These are phyloP conservation scores for Bjerkandera adusta DNA, from an alignment of 1,284 basidiomycete genomes.

Conservation along the genomic window DNA sequence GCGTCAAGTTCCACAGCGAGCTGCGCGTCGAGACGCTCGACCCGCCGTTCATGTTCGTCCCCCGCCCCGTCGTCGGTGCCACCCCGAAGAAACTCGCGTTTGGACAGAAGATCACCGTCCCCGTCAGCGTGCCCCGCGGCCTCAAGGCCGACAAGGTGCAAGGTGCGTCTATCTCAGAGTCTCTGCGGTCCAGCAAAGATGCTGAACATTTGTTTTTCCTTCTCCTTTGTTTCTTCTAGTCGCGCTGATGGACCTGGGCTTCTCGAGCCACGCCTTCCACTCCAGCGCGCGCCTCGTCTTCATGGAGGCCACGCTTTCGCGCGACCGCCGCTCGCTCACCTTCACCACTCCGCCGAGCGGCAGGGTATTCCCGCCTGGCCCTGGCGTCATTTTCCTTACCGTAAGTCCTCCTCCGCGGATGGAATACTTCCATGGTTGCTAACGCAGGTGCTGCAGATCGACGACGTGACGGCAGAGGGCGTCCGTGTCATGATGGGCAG, in stretches of 20 bases:
- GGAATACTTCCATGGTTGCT: background rate
- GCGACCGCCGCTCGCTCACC: slow-evolving; percentile 35
- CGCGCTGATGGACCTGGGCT: slow-evolving; percentile 48
- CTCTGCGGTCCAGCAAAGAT: background rate
- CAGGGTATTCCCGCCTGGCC: slow-evolving; percentile 50
- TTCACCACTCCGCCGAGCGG: slow-evolving; percentile 43
- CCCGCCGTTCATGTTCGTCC: slow-evolving; percentile 41
- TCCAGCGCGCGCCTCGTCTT: slow-evolving; percentile 45
- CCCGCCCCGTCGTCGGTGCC: slow-evolving; percentile 35
- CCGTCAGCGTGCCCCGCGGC: slow-evolving; percentile 31
- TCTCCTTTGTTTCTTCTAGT: slow-evolving; percentile 22
- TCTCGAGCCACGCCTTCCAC: slow-evolving; percentile 46
- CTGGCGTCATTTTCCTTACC: slow-evolving; percentile 43
- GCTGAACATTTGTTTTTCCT: background rate
- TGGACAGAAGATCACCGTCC: slow-evolving; percentile 37
- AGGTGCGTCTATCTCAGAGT: slow-evolving; percentile 23
- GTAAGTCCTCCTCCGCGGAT: slow-evolving; percentile 20
- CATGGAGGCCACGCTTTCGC: slow-evolving; percentile 37
- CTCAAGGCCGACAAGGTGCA: slow-evolving; percentile 22
- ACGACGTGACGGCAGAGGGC: slow-evolving; percentile 14
- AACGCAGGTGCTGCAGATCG: slow-evolving; percentile 1
- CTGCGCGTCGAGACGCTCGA: slow-evolving; percentile 47
- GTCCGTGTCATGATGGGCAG: slow-evolving; percentile 15
- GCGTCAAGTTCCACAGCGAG: slow-evolving; percentile 36
- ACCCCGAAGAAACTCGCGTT: slow-evolving; percentile 40